Percentiles rank a stretch among this genome's conserved stretches.
These are phyloP conservation scores for Dunaliella primolecta DNA, from an alignment of 139 green algal genomes.

Conservation along the genomic window DNA sequence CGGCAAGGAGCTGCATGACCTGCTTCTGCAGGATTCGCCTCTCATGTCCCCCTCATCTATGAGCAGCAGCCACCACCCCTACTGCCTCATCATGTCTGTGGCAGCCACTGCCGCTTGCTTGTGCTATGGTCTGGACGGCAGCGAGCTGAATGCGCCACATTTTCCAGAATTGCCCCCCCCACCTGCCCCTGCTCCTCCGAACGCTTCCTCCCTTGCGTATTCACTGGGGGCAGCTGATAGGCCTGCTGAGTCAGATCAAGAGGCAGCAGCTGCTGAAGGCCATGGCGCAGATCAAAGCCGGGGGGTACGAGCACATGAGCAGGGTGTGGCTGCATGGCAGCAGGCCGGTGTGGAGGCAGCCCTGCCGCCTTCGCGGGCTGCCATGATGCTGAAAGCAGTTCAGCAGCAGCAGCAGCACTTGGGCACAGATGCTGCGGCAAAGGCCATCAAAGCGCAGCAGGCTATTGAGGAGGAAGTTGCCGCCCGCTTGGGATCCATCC, in stretches of 20 bases:
- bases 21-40: constrained; percentile 6
- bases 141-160: not conserved
- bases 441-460: not conserved
- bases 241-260: too few species aligned
- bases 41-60: not conserved
- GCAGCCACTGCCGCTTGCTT: not conserved
- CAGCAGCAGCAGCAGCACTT: not conserved
- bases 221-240: not conserved
- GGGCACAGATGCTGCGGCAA: too few species aligned
- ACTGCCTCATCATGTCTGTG: constrained; percentile 8
- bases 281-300: not conserved
- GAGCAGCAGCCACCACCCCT: not conserved
- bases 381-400: not conserved
- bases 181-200: not conserved
- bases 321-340: not conserved
- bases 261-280: not conserved
- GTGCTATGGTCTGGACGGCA: constrained; percentile 1
- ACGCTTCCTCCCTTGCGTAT: not conserved
- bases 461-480: not conserved
- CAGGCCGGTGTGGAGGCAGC: not conserved
- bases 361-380: not conserved
- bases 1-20: not conserved
- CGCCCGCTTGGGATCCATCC: not conserved
- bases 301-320: too few species aligned
- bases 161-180: not conserved